Evolutionary conservation across 306 rosid genomes (phyloP), one percentile per base, ranked within the genome.

Genomic region (Cucumis cinereus): DNA sequence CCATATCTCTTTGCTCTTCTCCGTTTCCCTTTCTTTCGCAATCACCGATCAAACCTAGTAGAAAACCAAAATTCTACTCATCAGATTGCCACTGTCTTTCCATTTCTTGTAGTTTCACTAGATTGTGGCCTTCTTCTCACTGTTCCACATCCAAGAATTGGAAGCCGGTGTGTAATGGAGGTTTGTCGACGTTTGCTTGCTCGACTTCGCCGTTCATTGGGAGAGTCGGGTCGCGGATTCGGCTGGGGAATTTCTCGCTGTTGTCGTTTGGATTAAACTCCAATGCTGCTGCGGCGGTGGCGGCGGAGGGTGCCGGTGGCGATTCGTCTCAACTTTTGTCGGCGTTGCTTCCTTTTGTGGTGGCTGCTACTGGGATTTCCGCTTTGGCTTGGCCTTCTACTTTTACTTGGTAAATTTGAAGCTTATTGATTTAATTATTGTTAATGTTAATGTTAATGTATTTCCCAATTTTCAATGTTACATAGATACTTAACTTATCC

Each of bases 311-410:
- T 28, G 84, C 81, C 5, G 79, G 77, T 38, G 63, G 79, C n/a
- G 90, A 89, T 81, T 86, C 83, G 78, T 89, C 97, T 57, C 95
- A 86, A 83, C 10, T 85, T 77, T 77, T 94, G 28, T 92, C 99
- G 10, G 94, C 93, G 58, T 82, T 89, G 86, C 99, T 94, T 88
- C 99, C 99, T 6, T 88, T 94, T 82, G 93, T 92, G 70, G 99
- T 94, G 54, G 95, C 89, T 56, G 91, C 83, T 36, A 94, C 99
- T 5, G 97, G 95, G n/a, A 77, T 92, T 82, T 92, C 89, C 10
- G 99, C 99, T 80, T 84, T 94, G 15, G 83, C 86, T 79, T 89
- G 88, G 79, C 99, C 99, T 77, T 87, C 95, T n/a, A 91, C 99
- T 53, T 94, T 89, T 76, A 90, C 93, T 78, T 94, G 99, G 99